Evolutionary conservation across 306 rosid genomes (phyloP), one percentile per base, ranked within the genome.

Genomic region (Dalbergia cochinchinensis): DNA sequence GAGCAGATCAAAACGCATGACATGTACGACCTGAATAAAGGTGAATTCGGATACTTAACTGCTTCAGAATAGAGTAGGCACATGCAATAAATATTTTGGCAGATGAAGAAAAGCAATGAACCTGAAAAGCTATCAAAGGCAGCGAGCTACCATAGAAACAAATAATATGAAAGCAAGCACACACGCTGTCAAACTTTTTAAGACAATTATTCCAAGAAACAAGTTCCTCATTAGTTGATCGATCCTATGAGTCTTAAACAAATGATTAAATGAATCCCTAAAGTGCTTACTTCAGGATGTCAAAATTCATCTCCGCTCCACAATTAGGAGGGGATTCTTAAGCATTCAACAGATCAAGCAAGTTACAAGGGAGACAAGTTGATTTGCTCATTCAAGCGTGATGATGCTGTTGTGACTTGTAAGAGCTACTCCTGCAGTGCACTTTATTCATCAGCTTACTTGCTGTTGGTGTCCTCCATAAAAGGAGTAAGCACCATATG

Each of bases 281-380:
- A 71, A 60, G 53, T 55, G 77, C 91, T 91, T 91, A 91, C 78
- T 83, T 82, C 80, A 78, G 80, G 80, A 82, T 80, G 77, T 85
- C 98, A 94, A 94, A 93, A 94, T 90, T 91, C 97, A 84, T 85
- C 85, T 88, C 94, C 97, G 13, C 93, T 85, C 97, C 97, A 78
- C 86, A 78, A 79, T 81, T 76, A 78, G 97, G 97, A 90, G 94
- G 91, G 91, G 97, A 77, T 87, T 86, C 83, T 86, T 79, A 77
- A 79, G 74, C 75, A 75, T 71, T 87, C 87, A 66, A 87, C 87
- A 87, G 82, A 78, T 83, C 83, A 78, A 78, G 69, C 90, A 80
- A 84, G 83, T 84, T 85, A 90, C 85, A 87, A 84, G 61, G 71
- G 59, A 79, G 81, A 79, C 45, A 69, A 53, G 65, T 69, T 81